Base-by-base conservation (phyloP, 2,329 filamentous ascomycete genomes). In the Rhexocercosporidium sp. region DNA sequence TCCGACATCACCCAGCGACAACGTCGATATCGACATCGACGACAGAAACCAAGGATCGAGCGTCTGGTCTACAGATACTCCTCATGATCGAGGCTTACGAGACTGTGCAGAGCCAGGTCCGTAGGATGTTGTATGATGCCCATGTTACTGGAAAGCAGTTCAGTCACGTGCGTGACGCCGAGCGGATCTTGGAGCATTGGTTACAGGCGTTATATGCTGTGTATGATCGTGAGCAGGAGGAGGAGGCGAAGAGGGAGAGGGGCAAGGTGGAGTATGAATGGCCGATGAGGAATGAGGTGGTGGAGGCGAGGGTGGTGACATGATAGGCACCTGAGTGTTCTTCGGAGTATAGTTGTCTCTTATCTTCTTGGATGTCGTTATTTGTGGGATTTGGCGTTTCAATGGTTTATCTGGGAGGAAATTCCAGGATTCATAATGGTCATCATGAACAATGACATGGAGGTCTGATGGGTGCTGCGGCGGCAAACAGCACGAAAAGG, bases 61-160 rank as follows among this genome's bases (percentile, higher is more conserved):
- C 69, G 3, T 75, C 74, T 31, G 73, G 74, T 44, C 60, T 77
- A 8, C 73, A 77, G 51, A 73, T 77, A 34, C 54, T 74, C 8
- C 72, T 76, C 37, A 75, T 77, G 74, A 77, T 77, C 27, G 75
- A 77, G 64, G 69, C 75, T 1, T 77, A 77, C 51, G 75, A 77
- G 62, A 71, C 67, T 1, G 64, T 75, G 2, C 72, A 73, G 44
- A 64, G 72, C 41, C 69, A 72, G 14, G 54, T 75, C 5, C 63
- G 69, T n/a, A 61, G 70, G 34, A 68, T 71, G 22, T 53, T 70
- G 11, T 62, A 64, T 37, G 59, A 70, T 3, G 49, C 66, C 18
- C 61, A 65, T 8, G 62, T 67, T 3, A 71, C 56, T 0, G 59
- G 46, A 6, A 56, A 66, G 29, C 44, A 62, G n/a, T 64, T 66